phyloP scores from a whole-genome alignment of 139 green algal species.

The Pleodorina starrii region DNA sequence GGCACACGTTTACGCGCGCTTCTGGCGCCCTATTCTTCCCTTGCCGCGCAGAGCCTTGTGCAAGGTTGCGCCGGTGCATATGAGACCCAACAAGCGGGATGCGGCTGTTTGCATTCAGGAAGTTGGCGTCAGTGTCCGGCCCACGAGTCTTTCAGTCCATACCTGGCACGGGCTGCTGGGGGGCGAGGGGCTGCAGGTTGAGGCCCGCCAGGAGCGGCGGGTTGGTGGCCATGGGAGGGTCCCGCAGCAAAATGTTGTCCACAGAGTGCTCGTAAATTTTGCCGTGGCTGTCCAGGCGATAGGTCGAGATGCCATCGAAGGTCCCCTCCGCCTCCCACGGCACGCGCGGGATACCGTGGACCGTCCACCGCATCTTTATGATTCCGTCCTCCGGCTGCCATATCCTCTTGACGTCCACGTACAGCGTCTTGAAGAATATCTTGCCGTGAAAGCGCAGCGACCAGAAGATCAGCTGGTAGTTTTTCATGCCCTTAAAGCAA shows the following conservation, averaged over 20 bases:
- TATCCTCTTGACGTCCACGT: conserved; percentile 91
- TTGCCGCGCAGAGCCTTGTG: no score
- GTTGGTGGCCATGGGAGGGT: conserved; percentile 51
- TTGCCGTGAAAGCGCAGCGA: conserved; percentile 89
- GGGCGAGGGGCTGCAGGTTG: conserved; percentile 61
- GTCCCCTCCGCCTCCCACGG: conserved; percentile 88
- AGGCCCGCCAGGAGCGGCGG: conserved; percentile 65
- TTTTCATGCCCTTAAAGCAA: conserved; percentile 86
- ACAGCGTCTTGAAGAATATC: conserved; percentile 90
- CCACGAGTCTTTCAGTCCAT: no score
- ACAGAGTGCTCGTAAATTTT: conserved; percentile 93
- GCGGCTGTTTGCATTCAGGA: no score
- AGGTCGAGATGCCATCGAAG: conserved; percentile 95
- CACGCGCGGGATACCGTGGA: conserved; percentile 88
- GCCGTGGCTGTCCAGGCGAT: conserved; percentile 88
- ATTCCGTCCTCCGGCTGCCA: conserved; percentile 90
- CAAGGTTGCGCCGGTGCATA: no score
- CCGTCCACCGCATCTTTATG: conserved; percentile 92
- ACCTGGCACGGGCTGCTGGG: conserved; percentile 60
- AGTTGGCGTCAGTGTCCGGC: no score
- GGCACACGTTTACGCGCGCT: no score
- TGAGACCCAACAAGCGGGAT: no score
- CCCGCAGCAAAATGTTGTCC: conserved; percentile 85
- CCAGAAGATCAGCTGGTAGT: conserved; percentile 96
- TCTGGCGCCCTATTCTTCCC: no score